A percentile compares a stretch with the other conserved stretches of the same genome.
Evolutionary conservation across 306 rosid genomes (phyloP).

Genomic region (Notholithocarpus densiflorus): DNA sequence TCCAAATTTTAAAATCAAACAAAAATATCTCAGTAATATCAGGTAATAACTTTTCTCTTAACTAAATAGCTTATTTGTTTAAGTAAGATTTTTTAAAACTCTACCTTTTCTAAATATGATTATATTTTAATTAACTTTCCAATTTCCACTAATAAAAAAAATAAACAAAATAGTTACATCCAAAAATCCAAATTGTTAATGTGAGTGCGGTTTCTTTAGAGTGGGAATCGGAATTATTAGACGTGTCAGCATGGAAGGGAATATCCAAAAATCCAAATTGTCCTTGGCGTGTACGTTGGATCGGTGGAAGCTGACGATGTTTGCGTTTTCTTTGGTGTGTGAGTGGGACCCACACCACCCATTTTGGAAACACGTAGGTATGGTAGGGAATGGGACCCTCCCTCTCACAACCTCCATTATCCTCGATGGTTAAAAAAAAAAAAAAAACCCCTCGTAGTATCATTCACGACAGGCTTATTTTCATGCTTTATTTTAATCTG

Average conservation of each 20-base stretch:
- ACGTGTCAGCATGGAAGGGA: constrained; percentile 7
- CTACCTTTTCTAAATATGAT: too few species aligned
- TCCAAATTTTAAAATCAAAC: too few species aligned
- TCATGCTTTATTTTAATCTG: too few species aligned
- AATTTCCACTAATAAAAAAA: too few species aligned
- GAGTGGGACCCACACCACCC: constrained; percentile 12
- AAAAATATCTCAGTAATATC: too few species aligned
- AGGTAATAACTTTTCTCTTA: too few species aligned
- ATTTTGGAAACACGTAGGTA: constrained; percentile 21
- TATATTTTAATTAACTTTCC: too few species aligned
- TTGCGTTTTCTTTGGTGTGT: neutral
- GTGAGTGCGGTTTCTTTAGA: neutral
- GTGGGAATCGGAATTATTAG: neutral
- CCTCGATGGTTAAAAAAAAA: neutral
- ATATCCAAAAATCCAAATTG: constrained; percentile 30
- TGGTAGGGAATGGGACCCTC: constrained; percentile 10
- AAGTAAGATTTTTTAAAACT: too few species aligned
- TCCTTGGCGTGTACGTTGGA: constrained; percentile 70
- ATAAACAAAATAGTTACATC: too few species aligned
- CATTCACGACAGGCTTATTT: too few species aligned
- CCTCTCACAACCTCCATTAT: neutral
- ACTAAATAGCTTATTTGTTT: too few species aligned
- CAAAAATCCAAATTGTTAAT: neutral
- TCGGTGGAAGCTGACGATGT: constrained; percentile 43
- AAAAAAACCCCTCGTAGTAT: too few species aligned